A percentile compares a stretch with the other conserved stretches of the same genome.
phyloP scores from a whole-genome alignment of 176 grass and related monocot genomes.

The Oryza rufipogon region DNA sequence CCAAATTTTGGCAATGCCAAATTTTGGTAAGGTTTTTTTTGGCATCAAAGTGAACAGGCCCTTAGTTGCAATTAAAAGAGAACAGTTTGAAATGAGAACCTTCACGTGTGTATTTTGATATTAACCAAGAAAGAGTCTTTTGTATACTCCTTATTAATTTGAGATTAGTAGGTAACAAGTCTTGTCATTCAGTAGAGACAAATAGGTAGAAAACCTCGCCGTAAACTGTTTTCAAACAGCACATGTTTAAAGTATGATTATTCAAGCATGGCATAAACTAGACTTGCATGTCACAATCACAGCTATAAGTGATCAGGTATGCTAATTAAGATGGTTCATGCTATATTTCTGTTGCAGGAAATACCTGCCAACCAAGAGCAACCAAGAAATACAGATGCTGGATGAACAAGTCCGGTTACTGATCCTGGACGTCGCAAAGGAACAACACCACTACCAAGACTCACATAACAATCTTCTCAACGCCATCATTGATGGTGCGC shows the following conservation, averaged over 20 bases:
- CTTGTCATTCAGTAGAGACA: not conserved
- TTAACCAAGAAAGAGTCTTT: not conserved
- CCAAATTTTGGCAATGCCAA: no score
- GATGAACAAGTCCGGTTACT: conserved; percentile 49
- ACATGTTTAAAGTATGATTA: conserved; percentile 17
- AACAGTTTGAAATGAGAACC: conserved; percentile 9
- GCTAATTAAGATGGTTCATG: not conserved
- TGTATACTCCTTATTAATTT: not conserved
- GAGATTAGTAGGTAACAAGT: not conserved
- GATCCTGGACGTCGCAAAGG: conserved; percentile 52
- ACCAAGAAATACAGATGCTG: conserved; percentile 58
- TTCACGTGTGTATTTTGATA: not conserved
- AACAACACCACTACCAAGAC: conserved; percentile 21
- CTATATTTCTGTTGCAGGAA: conserved; percentile 30
- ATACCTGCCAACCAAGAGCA: conserved; percentile 58
- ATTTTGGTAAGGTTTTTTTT: no score
- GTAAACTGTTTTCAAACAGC: not conserved
- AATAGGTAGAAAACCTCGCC: not conserved
- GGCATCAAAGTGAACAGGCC: no score
- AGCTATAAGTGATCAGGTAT: not conserved
- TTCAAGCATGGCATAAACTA: not conserved
- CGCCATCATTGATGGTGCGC: conserved; percentile 54
- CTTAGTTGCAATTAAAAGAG: no score
- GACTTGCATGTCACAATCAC: not conserved
- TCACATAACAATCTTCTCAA: conserved; percentile 35